phyloP scores from a whole-genome alignment of 768 basidiomycete genomes.

The Leccinum boreale region DNA sequence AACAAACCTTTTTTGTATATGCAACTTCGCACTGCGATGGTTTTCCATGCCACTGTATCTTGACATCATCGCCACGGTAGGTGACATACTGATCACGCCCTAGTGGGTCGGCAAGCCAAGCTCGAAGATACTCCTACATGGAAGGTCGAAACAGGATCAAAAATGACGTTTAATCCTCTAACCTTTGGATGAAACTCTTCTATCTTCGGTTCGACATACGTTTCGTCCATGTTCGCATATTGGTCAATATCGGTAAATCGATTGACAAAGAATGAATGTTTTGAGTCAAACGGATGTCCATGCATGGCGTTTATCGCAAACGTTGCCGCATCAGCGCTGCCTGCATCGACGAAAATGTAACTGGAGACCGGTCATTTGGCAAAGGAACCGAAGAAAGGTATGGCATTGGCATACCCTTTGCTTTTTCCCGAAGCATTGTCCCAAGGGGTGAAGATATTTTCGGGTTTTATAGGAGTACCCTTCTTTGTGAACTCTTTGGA shows the following conservation, averaged over 20 bases:
- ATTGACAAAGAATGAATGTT: conserved; percentile 81
- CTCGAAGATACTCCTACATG: conserved; percentile 84
- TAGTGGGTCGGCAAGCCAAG: conserved; percentile 90
- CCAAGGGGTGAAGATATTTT: conserved; percentile 87
- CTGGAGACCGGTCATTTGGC: conserved; percentile 36
- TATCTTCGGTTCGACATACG: conserved; percentile 68
- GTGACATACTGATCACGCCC: conserved; percentile 96
- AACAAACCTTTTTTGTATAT: conserved; percentile 65
- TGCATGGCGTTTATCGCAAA: conserved; percentile 66
- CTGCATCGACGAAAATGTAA: conserved; percentile 80
- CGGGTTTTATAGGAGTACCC: conserved; percentile 71
- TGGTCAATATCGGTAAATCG: conserved; percentile 88
- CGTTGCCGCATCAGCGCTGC: conserved; percentile 64
- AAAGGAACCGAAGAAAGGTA: not conserved
- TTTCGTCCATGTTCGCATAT: conserved; percentile 73
- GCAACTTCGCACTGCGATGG: conserved; percentile 83
- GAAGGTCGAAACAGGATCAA: conserved; percentile 5
- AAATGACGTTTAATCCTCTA: not conserved
- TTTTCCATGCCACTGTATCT: conserved; percentile 90
- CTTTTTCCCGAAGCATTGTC: conserved; percentile 77
- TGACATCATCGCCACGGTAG: conserved; percentile 87
- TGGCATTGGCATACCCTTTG: conserved; percentile 68
- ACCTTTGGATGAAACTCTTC: conserved; percentile 80
- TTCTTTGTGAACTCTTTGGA: conserved; percentile 81
- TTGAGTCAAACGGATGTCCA: conserved; percentile 82